These are phyloP conservation scores for Paraglomus occultum DNA, from an alignment of 192 early-diverging fungal species.

Conservation along the genomic window DNA sequence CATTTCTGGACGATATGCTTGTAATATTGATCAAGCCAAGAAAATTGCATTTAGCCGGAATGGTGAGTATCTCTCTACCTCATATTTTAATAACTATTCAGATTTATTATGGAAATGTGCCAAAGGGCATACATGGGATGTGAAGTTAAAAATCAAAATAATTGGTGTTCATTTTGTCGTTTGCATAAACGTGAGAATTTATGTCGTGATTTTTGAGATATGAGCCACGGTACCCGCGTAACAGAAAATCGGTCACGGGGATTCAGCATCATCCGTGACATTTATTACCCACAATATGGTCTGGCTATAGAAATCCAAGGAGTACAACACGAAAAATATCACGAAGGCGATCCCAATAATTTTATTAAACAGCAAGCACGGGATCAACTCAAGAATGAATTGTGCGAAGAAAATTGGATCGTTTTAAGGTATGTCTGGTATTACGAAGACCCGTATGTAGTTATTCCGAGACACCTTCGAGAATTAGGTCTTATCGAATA, in stretches of 20 bases:
- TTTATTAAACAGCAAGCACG: background rate
- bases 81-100: slow-evolving; percentile 18
- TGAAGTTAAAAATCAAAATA: no score
- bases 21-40: slow-evolving; percentile 22
- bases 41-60: slow-evolving; percentile 10
- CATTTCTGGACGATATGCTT: slow-evolving; percentile 17
- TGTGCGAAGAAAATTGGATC: slow-evolving; percentile 11
- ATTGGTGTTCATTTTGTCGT: slow-evolving; percentile 6
- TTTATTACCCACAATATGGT: slow-evolving; percentile 2
- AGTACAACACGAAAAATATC: slow-evolving; percentile 7
- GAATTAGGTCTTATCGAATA: slow-evolving; percentile 15
- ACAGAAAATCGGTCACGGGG: no score
- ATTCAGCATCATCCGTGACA: background rate
- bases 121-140: slow-evolving; percentile 1
- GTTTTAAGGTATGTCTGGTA: slow-evolving; percentile 5
- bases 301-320: slow-evolving; percentile 10
- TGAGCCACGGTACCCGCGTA: no score
- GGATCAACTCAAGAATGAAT: slow-evolving; percentile 17
- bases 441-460: slow-evolving; percentile 8
- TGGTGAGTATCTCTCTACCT: slow-evolving; percentile 21
- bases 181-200: slow-evolving; percentile 2
- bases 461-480: slow-evolving; percentile 6
- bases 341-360: slow-evolving; percentile 2
- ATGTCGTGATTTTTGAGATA: background rate
- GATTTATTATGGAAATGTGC: no score